Percentiles rank a stretch among this genome's conserved stretches.
Evolutionary conservation across 192 early-diverging fungal species (phyloP).

Genomic region (Linnemannia schmuckeri): DNA sequence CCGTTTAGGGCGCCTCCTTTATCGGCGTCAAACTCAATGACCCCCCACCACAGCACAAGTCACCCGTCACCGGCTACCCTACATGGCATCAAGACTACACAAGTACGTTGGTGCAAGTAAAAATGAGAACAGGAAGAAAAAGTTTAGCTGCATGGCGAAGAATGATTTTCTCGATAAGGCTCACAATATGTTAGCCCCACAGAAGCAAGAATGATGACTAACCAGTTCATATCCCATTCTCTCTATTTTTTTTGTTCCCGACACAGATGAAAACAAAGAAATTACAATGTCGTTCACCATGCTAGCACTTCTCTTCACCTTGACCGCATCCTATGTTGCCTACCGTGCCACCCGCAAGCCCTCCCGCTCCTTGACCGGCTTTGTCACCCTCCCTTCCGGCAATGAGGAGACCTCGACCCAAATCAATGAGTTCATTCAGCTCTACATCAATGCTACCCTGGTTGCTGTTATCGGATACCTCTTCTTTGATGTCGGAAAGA

Average conservation of each 20-base stretch:
- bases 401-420: constrained; percentile 46
- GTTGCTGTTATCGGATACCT: constrained; percentile 38
- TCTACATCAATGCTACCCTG: constrained; percentile 49
- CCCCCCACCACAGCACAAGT: constrained; percentile 40
- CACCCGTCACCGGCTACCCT: constrained; percentile 38
- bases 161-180: neutral
- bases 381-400: constrained; percentile 28
- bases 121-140: neutral
- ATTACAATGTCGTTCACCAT: constrained; percentile 44
- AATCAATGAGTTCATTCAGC: constrained; percentile 41
- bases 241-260: neutral
- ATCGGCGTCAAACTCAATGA: constrained; percentile 26
- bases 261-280: constrained; percentile 36
- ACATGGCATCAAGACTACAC: constrained; percentile 48
- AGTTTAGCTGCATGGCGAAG: neutral
- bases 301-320: constrained; percentile 35
- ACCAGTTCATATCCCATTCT: neutral
- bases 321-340: constrained; percentile 31
- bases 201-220: neutral
- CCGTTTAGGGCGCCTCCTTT: constrained; percentile 21
- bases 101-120: constrained; percentile 10
- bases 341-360: constrained; percentile 22
- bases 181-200: neutral
- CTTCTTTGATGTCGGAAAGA: constrained; percentile 58
- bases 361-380: constrained; percentile 47